These are phyloP conservation scores for Ettlia oleoabundans DNA, from an alignment of 139 green algal genomes.

Conservation along the genomic window DNA sequence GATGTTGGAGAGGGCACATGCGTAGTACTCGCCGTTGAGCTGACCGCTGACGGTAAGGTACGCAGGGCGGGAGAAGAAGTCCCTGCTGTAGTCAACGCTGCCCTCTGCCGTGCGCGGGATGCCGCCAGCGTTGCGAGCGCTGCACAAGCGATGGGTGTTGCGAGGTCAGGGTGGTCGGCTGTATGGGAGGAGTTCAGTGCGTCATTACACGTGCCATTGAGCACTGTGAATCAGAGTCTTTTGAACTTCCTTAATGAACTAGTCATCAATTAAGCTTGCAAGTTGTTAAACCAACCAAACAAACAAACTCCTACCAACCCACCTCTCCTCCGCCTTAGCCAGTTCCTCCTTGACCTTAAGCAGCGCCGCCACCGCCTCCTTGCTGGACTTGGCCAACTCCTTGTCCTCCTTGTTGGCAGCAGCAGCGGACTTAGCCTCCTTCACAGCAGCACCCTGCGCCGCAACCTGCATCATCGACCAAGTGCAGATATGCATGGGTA, in stretches of 20 bases:
- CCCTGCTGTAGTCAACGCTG: slow-evolving; percentile 86
- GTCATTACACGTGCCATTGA: too few relatives aligned
- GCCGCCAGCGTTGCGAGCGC: slow-evolving; percentile 48
- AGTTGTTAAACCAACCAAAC: too few relatives aligned
- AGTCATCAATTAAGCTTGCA: background rate
- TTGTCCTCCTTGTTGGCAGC: slow-evolving; percentile 40
- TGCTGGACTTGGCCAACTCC: slow-evolving; percentile 21
- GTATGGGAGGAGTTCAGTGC: too few relatives aligned
- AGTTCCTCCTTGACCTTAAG: slow-evolving; percentile 78
- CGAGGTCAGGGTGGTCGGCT: background rate
- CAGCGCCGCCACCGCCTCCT: slow-evolving; percentile 56
- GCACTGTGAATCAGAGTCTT: too few relatives aligned
- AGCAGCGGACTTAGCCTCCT: slow-evolving; percentile 77
- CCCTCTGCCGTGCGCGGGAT: slow-evolving; percentile 53
- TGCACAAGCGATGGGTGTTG: background rate
- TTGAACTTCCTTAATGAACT: too few relatives aligned
- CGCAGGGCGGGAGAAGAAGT: slow-evolving; percentile 94
- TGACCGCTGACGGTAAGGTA: slow-evolving; percentile 98
- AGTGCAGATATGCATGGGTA: too few relatives aligned
- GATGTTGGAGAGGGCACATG: slow-evolving; percentile 86
- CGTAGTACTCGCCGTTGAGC: slow-evolving; percentile 90
- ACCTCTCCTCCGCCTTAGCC: slow-evolving; percentile 66
- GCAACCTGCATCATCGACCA: slow-evolving; percentile 57
- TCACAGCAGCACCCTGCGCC: slow-evolving; percentile 69
- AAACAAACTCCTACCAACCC: background rate